Conservation (phyloP, 352 stramenopile species). For the Globisporangium apiculatum region DNA sequence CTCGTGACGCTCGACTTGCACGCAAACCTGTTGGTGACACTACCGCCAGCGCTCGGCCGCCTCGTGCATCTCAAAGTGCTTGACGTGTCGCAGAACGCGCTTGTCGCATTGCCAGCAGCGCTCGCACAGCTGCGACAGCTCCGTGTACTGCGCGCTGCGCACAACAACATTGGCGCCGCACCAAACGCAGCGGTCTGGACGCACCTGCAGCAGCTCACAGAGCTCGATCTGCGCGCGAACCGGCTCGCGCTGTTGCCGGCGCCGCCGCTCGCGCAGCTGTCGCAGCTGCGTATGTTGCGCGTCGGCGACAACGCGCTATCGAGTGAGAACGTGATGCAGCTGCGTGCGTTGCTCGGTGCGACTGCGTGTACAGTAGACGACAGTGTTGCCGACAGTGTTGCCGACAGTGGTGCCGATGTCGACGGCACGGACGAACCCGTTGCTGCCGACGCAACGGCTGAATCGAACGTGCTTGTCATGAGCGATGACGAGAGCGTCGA, state of each 20-base stretch:
- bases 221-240: conserved; percentile 31
- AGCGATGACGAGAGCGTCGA: too few relatives aligned
- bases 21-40: conserved; percentile 36
- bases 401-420: not conserved
- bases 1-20: conserved; percentile 39
- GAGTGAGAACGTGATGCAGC: conserved; percentile 11
- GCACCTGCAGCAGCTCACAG: conserved; percentile 20
- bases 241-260: conserved; percentile 5
- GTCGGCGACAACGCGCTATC: conserved; percentile 27
- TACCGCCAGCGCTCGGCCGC: conserved; percentile 27
- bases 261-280: conserved; percentile 6
- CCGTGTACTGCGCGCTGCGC: conserved; percentile 29
- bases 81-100: conserved; percentile 50
- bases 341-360: conserved; percentile 2
- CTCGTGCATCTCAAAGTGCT: conserved; percentile 35
- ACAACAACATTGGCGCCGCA: conserved; percentile 50
- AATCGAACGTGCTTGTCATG: too few relatives aligned
- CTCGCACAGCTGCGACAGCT: conserved; percentile 26
- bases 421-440: not conserved
- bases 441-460: too few relatives aligned
- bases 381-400: not conserved
- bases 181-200: conserved; percentile 15
- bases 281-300: conserved; percentile 8
- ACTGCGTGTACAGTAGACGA: not conserved
- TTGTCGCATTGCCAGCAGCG: conserved; percentile 28